phyloP scores from a whole-genome alignment of 2,329 filamentous ascomycete genomes.

The Ambrosiella cleistominuta region DNA sequence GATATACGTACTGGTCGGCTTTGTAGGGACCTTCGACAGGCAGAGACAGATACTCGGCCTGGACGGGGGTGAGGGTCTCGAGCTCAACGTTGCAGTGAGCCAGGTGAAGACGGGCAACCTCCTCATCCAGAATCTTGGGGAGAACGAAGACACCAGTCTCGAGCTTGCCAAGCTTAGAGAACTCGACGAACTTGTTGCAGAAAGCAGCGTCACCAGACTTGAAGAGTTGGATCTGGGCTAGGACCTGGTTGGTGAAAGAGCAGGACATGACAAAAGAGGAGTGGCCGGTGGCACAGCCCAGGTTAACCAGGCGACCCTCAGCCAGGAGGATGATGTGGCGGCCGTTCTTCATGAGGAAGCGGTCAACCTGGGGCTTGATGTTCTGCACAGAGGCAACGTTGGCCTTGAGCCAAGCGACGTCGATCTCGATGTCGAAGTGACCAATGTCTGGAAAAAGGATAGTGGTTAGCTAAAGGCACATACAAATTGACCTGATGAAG shows the following conservation, averaged over 20 bases:
- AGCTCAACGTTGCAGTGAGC: conserved; percentile 90
- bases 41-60: conserved; percentile 90
- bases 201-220: conserved; percentile 81
- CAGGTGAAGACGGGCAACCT: conserved; percentile 88
- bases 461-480: conserved; percentile 12
- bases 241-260: conserved; percentile 99
- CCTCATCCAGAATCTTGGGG: conserved; percentile 98
- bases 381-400: conserved; percentile 86
- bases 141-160: conserved; percentile 86
- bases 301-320: conserved; percentile 97
- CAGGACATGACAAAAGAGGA: conserved; percentile 99
- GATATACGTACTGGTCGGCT: conserved; percentile 55
- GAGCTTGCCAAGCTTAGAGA: conserved; percentile 81
- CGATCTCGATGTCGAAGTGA: conserved; percentile 99
- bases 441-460: conserved; percentile 53
- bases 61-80: conserved; percentile 63
- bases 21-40: conserved; percentile 84
- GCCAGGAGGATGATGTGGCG: conserved; percentile 96
- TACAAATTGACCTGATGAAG: conserved; percentile 11
- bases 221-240: conserved; percentile 96
- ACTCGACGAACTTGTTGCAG: conserved; percentile 88
- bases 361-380: conserved; percentile 99
- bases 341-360: conserved; percentile 84
- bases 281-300: conserved; percentile 97
- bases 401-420: conserved; percentile 98